Base-by-base conservation (phyloP, 164 flowering plant species). In the Houttuynia cordata region DNA sequence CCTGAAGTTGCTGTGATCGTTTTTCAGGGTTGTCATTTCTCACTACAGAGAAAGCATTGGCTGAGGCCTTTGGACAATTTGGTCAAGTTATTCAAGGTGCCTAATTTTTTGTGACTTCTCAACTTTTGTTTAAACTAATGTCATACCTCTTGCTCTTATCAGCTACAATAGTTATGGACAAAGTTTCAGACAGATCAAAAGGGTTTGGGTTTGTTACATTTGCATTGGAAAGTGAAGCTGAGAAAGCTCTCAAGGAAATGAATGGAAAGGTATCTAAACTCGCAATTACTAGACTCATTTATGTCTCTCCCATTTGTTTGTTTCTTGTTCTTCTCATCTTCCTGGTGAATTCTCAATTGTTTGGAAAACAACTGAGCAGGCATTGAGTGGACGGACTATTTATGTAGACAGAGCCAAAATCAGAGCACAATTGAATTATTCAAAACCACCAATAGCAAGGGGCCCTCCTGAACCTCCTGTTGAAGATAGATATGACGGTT, bases 131-230 rank as follows among this genome's bases (percentile, higher is more conserved):
- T 21, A 13, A 41, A 21, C 25, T 22, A 17, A 21, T 23, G 6
- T 7, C 18, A 56, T 56, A 24, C 9, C 4, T 9, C 18, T 23
- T 64, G 58, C 15, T 15, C 51, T 64, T 55, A 24, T 22, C 71
- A 93, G 97, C 98, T 63, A 76, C 72, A 70, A 65, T 93, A 68
- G 71, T 84, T 10, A 80, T 60, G 70, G 92, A 90, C 66, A 80
- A 76, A 76, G 84, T 81, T 37, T 76, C 91, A 0, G 85, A 79
- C 59, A 79, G 74, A 78, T 82, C 94, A 24, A 90, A 86, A 73
- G 96, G 96, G n/a, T 93, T 87, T 60, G 98, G 96, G 20, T 93
- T 89, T 70, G 88, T 93, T 34, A 87, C 98, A 22, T 93, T 75
- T 74, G 88, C 94, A 51, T 82, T 92, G n/a, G 75, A 73, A 57